phyloP scores from a whole-genome alignment of 371 early-diverging fungal species.

The Entomophthora muscae region DNA sequence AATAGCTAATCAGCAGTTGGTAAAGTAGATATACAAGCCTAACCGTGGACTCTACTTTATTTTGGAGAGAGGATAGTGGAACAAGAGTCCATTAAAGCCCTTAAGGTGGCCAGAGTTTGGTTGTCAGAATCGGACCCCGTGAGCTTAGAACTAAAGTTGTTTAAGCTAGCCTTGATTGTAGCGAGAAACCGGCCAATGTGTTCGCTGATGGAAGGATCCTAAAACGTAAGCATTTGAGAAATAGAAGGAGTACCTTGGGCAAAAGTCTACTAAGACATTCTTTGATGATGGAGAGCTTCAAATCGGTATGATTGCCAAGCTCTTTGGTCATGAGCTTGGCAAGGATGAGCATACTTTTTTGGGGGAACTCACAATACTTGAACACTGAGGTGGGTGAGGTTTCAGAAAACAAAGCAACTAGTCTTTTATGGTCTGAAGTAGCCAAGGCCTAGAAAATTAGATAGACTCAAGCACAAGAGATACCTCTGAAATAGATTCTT shows the following conservation, averaged over 20 bases:
- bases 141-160: not conserved
- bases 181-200: not conserved
- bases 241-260: not conserved
- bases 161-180: not conserved
- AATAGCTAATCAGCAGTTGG: too few relatives aligned
- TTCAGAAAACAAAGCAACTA: not conserved
- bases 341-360: not conserved
- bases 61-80: not conserved
- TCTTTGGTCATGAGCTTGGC: not conserved
- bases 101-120: not conserved
- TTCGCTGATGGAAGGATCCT: not conserved
- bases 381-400: not conserved
- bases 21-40: too few relatives aligned
- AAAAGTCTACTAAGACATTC: not conserved
- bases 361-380: not conserved
- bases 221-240: not conserved
- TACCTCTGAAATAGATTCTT: not conserved
- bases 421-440: not conserved
- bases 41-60: too few relatives aligned
- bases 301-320: not conserved
- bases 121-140: not conserved
- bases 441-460: not conserved
- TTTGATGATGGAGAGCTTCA: not conserved
- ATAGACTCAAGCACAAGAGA: not conserved
- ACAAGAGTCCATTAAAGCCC: not conserved